Percentiles rank a stretch among this genome's conserved stretches.
Evolutionary conservation across 495 filamentous ascomycete species (phyloP).

Genomic region (Collariella sp.): DNA sequence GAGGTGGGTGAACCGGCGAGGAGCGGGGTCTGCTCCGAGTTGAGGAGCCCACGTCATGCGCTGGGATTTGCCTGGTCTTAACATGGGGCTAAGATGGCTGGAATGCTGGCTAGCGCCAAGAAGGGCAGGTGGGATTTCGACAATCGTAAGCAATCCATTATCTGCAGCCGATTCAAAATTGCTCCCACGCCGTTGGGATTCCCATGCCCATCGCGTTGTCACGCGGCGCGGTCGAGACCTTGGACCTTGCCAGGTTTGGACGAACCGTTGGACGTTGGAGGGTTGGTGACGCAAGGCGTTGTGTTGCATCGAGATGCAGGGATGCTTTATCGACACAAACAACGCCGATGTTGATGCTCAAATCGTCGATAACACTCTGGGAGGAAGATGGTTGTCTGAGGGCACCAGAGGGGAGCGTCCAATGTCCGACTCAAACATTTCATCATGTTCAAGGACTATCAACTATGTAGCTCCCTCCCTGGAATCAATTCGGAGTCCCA

Average conservation of each 20-base stretch:
- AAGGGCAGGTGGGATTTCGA: not conserved
- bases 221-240: not conserved
- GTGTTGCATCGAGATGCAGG: not conserved
- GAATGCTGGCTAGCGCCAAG: not conserved
- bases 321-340: no score
- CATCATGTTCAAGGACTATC: no score
- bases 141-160: not conserved
- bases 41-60: not conserved
- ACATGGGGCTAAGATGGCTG: not conserved
- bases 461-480: no score
- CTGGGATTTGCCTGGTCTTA: not conserved
- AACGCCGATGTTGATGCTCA: no score
- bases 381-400: no score
- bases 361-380: no score
- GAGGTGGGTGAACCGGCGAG: constrained; percentile 7
- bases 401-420: no score
- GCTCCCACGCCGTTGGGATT: not conserved
- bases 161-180: not conserved
- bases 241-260: not conserved
- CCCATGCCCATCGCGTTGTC: not conserved
- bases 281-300: not conserved
- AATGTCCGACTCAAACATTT: no score
- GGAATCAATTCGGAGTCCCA: no score
- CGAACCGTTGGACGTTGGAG: not conserved
- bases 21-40: constrained; percentile 13